Evolutionary conservation across 768 basidiomycete genomes (phyloP).

Genomic region (Mycena metata): DNA sequence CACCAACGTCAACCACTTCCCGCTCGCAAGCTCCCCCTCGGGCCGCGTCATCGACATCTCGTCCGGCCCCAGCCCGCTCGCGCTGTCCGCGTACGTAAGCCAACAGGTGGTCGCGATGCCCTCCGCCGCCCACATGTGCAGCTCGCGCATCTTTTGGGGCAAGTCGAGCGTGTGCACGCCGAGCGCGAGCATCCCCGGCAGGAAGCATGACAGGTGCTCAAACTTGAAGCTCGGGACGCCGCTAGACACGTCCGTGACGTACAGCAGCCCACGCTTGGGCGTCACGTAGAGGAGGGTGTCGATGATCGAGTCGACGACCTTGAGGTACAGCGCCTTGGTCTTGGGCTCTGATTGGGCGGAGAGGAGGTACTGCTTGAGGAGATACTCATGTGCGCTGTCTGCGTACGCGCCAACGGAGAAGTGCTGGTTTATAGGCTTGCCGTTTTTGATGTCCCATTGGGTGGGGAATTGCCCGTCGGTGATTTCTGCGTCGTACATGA

Average conservation of each 20-base stretch:
- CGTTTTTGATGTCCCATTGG: constrained; percentile 61
- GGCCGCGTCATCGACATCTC: constrained; percentile 53
- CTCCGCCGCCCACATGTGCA: constrained; percentile 72
- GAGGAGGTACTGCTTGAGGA: constrained; percentile 75
- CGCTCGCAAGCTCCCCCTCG: constrained; percentile 28
- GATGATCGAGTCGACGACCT: constrained; percentile 66
- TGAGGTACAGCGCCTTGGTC: constrained; percentile 66
- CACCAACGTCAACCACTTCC: constrained; percentile 57
- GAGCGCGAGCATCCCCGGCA: constrained; percentile 74
- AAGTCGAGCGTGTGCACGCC: constrained; percentile 67
- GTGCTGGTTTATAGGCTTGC: constrained; percentile 57
- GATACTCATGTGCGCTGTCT: constrained; percentile 78
- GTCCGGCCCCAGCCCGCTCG: constrained; percentile 76
- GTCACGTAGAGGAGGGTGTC: constrained; percentile 70
- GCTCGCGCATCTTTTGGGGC: constrained; percentile 51
- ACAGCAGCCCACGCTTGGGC: constrained; percentile 69
- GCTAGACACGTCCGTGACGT: constrained; percentile 65
- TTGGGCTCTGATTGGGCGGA: constrained; percentile 59
- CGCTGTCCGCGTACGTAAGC: constrained; percentile 73
- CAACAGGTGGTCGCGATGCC: constrained; percentile 75
- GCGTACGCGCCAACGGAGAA: constrained; percentile 69
- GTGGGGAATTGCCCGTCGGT: constrained; percentile 69
- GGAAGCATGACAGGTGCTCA: constrained; percentile 80
- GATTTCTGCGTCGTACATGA: constrained; percentile 61
- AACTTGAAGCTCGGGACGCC: constrained; percentile 58